A percentile compares a stretch with the other conserved stretches of the same genome.
These are phyloP conservation scores for Boletus calvinii DNA, from an alignment of 1,284 basidiomycete species.

Conservation along the genomic window DNA sequence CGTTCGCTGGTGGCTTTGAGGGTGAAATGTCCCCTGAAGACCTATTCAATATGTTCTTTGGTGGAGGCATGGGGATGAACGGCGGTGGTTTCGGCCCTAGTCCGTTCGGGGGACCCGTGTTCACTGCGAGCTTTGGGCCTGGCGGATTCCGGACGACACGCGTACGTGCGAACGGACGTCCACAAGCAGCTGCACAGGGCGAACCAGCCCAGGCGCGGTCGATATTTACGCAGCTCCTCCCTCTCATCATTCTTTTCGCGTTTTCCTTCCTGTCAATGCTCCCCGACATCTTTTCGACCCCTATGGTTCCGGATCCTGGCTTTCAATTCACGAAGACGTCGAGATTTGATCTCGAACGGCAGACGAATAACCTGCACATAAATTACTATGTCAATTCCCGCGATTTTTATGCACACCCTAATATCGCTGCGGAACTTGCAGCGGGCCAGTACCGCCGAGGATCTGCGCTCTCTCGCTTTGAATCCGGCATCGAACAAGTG, in stretches of 20 bases:
- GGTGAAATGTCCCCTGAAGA: conserved; percentile 94
- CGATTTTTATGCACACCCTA: conserved; percentile 78
- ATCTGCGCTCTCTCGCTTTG: conserved; percentile 51
- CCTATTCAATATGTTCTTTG: conserved; percentile 99
- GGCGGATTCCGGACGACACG: conserved; percentile 73
- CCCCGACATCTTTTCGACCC: conserved; percentile 70
- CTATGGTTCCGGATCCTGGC: conserved; percentile 73
- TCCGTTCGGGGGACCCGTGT: conserved; percentile 55
- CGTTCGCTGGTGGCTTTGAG: conserved; percentile 63
- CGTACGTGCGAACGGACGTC: conserved; percentile 43
- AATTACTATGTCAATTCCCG: conserved; percentile 84
- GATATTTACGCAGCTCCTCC: conserved; percentile 80
- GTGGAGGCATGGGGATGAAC: conserved; percentile 45
- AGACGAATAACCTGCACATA: conserved; percentile 68
- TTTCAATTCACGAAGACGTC: conserved; percentile 70
- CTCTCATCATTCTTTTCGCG: conserved; percentile 78
- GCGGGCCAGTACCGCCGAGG: conserved; percentile 43
- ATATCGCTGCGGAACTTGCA: conserved; percentile 68
- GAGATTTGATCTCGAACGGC: conserved; percentile 62
- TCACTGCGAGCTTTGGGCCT: conserved; percentile 73
- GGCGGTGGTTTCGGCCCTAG: conserved; percentile 42
- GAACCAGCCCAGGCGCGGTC: conserved; percentile 54
- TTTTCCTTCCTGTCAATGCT: conserved; percentile 87
- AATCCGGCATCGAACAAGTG: conserved; percentile 65
- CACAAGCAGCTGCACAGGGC: conserved; percentile 33